A percentile compares a stretch with the other conserved stretches of the same genome.
Evolutionary conservation across 2,329 filamentous ascomycete species (phyloP).

Genomic region (Fusarium nelsonii): DNA sequence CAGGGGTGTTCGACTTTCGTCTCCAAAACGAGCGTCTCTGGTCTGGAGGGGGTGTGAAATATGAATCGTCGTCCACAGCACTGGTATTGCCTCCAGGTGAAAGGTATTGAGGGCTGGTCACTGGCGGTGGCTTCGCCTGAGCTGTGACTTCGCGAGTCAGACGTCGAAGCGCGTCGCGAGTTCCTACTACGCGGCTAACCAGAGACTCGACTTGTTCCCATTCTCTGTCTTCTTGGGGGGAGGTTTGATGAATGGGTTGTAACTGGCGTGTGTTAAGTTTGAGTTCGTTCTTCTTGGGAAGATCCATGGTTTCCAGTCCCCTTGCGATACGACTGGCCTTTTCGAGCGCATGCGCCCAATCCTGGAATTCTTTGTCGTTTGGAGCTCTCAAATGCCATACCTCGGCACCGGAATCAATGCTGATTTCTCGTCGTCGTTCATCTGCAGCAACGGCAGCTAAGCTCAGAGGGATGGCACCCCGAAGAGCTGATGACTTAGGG

Average conservation of each 20-base stretch:
- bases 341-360: conserved; percentile 89
- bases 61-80: conserved; percentile 66
- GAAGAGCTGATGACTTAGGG: conserved; percentile 89
- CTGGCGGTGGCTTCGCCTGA: conserved; percentile 49
- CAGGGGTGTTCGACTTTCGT: conserved; percentile 76
- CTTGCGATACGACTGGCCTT: conserved; percentile 77
- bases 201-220: conserved; percentile 90
- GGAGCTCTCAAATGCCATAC: conserved; percentile 93
- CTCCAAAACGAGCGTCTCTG: conserved; percentile 88
- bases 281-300: conserved; percentile 46
- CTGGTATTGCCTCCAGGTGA: conserved; percentile 58
- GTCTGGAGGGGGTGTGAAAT: conserved; percentile 58
- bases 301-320: conserved; percentile 59
- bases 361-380: conserved; percentile 85
- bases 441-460: conserved; percentile 92
- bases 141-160: conserved; percentile 87
- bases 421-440: conserved; percentile 89
- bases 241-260: conserved; percentile 51
- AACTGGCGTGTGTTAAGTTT: conserved; percentile 48
- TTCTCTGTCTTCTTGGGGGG: conserved; percentile 76
- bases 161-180: conserved; percentile 86
- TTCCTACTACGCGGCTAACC: conserved; percentile 87
- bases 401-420: conserved; percentile 95
- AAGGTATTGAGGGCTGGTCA: conserved; percentile 52
- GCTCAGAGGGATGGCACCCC: conserved; percentile 91